Evolutionary conservation across 108 stramenopile genomes (phyloP).

Genomic region (Stephanodiscus minutulus): DNA sequence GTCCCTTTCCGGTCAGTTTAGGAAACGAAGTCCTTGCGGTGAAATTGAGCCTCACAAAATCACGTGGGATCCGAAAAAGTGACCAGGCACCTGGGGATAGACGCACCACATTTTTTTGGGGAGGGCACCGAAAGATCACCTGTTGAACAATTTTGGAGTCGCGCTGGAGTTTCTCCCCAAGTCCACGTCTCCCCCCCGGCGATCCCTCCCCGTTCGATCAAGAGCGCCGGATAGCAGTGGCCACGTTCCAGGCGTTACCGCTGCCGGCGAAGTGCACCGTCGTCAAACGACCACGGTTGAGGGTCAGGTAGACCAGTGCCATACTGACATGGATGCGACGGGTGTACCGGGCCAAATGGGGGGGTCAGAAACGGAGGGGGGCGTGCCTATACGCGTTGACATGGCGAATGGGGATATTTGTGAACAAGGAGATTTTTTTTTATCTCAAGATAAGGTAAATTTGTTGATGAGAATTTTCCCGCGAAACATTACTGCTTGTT

Average conservation of each 20-base stretch:
- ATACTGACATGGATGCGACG: slow-evolving; percentile 1
- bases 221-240: slow-evolving; percentile 2
- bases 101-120: not conserved
- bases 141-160: not conserved
- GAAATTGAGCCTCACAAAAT: too few species aligned
- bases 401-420: not conserved
- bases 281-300: not conserved
- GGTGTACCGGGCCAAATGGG: not conserved
- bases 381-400: not conserved
- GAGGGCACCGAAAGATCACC: not conserved
- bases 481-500: not conserved
- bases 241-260: not conserved
- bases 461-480: not conserved
- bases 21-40: too few species aligned
- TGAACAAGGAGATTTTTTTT: not conserved
- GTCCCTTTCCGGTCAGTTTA: too few species aligned
- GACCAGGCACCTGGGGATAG: too few species aligned
- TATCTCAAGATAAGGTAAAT: not conserved
- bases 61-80: too few species aligned
- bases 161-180: not conserved
- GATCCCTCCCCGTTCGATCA: slow-evolving; percentile 12
- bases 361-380: not conserved
- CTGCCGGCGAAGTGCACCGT: not conserved
- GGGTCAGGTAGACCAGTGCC: slow-evolving; percentile 1
- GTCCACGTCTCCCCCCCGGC: slow-evolving; percentile 14